Conservation (phyloP, 169 alveolate genomes). For the Plasmodium chabaudi region DNA sequence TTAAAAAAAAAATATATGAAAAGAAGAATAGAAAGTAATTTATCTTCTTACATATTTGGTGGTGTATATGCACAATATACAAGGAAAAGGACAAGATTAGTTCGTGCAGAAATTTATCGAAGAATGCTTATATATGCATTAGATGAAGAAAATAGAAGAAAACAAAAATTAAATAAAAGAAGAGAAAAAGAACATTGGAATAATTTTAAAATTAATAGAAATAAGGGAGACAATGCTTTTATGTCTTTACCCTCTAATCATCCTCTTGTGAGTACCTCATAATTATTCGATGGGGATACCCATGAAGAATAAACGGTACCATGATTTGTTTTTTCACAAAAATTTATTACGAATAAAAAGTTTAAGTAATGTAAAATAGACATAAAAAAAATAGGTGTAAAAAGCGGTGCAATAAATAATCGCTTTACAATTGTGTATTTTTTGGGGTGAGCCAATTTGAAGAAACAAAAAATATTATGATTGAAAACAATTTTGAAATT, state of each 20-base stretch:
- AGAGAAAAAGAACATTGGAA: constrained; percentile 77
- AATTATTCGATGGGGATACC: not conserved
- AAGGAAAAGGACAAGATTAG: constrained; percentile 73
- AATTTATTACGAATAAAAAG: too few species aligned
- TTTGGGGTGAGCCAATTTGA: too few species aligned
- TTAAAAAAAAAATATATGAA: constrained; percentile 78
- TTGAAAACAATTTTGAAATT: constrained; percentile 43
- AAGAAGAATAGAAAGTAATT: constrained; percentile 78
- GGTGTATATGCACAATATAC: constrained; percentile 80
- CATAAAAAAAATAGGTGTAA: too few species aligned
- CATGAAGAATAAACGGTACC: too few species aligned
- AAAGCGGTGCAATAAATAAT: too few species aligned
- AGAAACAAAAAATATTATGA: not conserved
- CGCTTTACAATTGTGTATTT: too few species aligned
- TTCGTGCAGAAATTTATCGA: constrained; percentile 81
- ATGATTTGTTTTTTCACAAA: too few species aligned
- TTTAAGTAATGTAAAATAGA: too few species aligned
- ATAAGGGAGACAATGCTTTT: constrained; percentile 69
- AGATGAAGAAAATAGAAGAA: constrained; percentile 83
- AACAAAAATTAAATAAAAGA: constrained; percentile 77
- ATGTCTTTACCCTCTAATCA: constrained; percentile 73
- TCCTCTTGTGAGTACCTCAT: constrained; percentile 4
- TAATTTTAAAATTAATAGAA: constrained; percentile 68
- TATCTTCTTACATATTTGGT: constrained; percentile 83
- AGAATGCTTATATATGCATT: constrained; percentile 81